Evolutionary conservation across 441 rosid genomes (phyloP).

Genomic region (Pelargonium citronellum): DNA sequence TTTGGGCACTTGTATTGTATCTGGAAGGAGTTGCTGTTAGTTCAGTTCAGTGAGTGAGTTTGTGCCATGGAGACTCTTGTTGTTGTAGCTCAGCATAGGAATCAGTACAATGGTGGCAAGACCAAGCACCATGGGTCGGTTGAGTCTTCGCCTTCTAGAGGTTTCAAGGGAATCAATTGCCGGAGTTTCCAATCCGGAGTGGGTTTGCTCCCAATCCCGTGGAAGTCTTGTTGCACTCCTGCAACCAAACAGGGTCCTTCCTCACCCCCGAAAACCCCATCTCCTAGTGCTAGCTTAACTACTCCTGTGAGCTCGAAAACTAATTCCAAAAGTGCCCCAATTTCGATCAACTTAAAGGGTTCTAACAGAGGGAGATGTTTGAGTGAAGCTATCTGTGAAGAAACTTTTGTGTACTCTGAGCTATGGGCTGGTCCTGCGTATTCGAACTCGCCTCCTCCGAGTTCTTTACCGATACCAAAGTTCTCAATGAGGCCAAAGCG

Average conservation of each 20-base stretch:
- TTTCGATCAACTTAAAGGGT: conserved; percentile 40
- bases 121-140: conserved; percentile 37
- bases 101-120: conserved; percentile 42
- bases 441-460: conserved; percentile 87
- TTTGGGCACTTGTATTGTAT: conserved; percentile 12
- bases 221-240: conserved; percentile 28
- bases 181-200: conserved; percentile 66
- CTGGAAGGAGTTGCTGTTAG: conserved; percentile 1
- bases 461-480: conserved; percentile 84
- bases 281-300: conserved; percentile 14
- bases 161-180: conserved; percentile 60
- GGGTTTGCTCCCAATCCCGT: conserved; percentile 65
- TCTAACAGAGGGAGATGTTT: conserved; percentile 26
- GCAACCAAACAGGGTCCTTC: conserved; percentile 27
- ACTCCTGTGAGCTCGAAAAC: conserved; percentile 21
- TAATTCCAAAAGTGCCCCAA: conserved; percentile 38
- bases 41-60: conserved; percentile 19
- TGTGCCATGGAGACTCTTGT: conserved; percentile 71
- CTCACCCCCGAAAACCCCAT: conserved; percentile 35
- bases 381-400: conserved; percentile 31
- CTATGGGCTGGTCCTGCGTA: conserved; percentile 97
- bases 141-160: conserved; percentile 43
- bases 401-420: conserved; percentile 52
- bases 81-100: conserved; percentile 53
- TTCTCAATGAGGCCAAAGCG: conserved; percentile 62